These are phyloP conservation scores for Phytopythium aichiense DNA, from an alignment of 352 stramenopile species.

Conservation along the genomic window DNA sequence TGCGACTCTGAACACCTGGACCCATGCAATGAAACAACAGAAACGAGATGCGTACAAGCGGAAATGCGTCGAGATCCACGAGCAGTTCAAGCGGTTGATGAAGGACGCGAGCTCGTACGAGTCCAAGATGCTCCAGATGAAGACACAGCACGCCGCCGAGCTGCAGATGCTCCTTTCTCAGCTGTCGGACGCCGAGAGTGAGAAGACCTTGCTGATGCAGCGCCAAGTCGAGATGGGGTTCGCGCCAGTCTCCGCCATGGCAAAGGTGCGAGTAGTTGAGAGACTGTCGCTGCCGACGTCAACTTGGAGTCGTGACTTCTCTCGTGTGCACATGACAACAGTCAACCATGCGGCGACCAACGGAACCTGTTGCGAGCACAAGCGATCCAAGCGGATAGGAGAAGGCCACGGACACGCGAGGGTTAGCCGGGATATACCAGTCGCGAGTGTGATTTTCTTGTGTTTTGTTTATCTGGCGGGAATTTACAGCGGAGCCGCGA, in stretches of 20 bases:
- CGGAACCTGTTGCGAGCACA: not conserved
- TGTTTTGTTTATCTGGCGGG: slow-evolving; percentile 5
- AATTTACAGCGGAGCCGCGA: slow-evolving; percentile 9
- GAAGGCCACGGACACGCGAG: not conserved
- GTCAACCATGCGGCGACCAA: not conserved
- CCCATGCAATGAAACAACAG: slow-evolving; percentile 11
- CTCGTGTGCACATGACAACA: not conserved
- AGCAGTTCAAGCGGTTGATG: slow-evolving; percentile 55
- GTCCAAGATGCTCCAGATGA: slow-evolving; percentile 42
- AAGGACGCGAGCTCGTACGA: slow-evolving; percentile 40
- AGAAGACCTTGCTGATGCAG: slow-evolving; percentile 66
- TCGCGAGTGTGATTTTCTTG: not conserved
- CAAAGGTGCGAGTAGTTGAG: not conserved
- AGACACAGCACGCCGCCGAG: slow-evolving; percentile 50
- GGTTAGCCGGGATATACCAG: not conserved
- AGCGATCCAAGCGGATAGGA: not conserved
- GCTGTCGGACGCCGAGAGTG: slow-evolving; percentile 56
- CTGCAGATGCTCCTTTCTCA: slow-evolving; percentile 65
- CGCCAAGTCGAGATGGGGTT: slow-evolving; percentile 39
- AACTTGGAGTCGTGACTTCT: too few relatives aligned
- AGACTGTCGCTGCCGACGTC: too few relatives aligned
- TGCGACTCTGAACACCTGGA: not conserved
- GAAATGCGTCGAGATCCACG: slow-evolving; percentile 78
- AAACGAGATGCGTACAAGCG: slow-evolving; percentile 81
- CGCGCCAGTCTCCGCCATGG: slow-evolving; percentile 4